Conservation (phyloP, 305 asterid species). For the Rubia peregrina region DNA sequence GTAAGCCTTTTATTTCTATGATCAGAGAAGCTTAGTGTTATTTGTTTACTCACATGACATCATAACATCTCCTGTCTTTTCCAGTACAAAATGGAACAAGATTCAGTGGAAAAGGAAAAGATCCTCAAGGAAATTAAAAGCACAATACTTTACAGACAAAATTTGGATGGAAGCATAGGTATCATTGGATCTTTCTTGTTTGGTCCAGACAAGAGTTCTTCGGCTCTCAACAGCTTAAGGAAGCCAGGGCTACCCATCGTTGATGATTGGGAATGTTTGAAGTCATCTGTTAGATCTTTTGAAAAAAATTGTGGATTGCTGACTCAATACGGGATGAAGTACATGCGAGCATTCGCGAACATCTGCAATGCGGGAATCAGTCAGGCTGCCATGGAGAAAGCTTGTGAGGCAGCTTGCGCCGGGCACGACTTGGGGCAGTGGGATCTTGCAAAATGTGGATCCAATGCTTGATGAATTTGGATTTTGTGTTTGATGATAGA, state of each 20-base stretch:
- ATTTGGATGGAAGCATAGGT: slow-evolving; percentile 53
- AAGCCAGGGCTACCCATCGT: slow-evolving; percentile 48
- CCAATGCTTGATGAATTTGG: slow-evolving; percentile 37
- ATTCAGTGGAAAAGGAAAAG: slow-evolving; percentile 31
- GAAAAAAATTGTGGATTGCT: slow-evolving; percentile 66
- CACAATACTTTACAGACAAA: slow-evolving; percentile 45
- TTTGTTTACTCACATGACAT: not conserved
- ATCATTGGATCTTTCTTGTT: slow-evolving; percentile 50
- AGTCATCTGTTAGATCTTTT: slow-evolving; percentile 67
- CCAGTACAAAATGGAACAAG: slow-evolving; percentile 44
- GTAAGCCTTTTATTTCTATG: not conserved
- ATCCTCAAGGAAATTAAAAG: slow-evolving; percentile 43
- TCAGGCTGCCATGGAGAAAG: slow-evolving; percentile 40
- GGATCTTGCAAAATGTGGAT: slow-evolving; percentile 21
- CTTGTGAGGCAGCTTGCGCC: slow-evolving; percentile 54
- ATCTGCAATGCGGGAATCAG: slow-evolving; percentile 55
- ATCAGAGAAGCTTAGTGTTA: no score
- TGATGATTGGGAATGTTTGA: slow-evolving; percentile 87
- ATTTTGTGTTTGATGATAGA: not conserved
- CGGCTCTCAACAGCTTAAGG: slow-evolving; percentile 37
- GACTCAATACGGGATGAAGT: slow-evolving; percentile 85
- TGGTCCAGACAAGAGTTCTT: slow-evolving; percentile 42
- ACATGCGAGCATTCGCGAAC: slow-evolving; percentile 79
- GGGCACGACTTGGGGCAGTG: slow-evolving; percentile 22
- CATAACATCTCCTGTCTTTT: not conserved